Percentiles rank a stretch among this genome's conserved stretches.
phyloP scores from a whole-genome alignment of 2,329 filamentous ascomycete species.

The Penicillium thymicola region DNA sequence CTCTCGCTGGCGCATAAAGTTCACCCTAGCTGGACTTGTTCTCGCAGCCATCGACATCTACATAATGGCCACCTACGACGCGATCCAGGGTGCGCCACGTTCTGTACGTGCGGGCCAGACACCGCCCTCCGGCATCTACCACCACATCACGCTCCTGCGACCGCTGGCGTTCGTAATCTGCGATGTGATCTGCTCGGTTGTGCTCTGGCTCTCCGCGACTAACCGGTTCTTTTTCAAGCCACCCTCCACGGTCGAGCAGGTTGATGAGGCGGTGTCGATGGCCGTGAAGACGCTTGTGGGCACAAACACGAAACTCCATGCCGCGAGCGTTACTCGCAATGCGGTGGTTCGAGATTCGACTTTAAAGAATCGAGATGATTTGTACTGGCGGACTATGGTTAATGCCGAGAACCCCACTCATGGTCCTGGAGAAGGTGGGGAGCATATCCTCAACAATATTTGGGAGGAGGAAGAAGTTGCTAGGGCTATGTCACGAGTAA shows the following conservation, averaged over 20 bases:
- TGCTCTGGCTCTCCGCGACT: slow-evolving; percentile 74
- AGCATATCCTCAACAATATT: slow-evolving; percentile 40
- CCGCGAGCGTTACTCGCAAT: slow-evolving; percentile 74
- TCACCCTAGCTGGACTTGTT: slow-evolving; percentile 60
- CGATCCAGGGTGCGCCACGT: slow-evolving; percentile 53
- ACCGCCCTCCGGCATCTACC: slow-evolving; percentile 47
- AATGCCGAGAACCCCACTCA: slow-evolving; percentile 57
- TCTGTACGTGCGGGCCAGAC: slow-evolving; percentile 62
- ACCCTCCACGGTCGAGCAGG: slow-evolving; percentile 60
- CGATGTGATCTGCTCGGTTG: slow-evolving; percentile 60
- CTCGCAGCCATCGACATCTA: slow-evolving; percentile 66
- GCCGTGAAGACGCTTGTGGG: slow-evolving; percentile 56
- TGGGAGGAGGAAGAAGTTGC: slow-evolving; percentile 67
- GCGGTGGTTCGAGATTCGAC: slow-evolving; percentile 70
- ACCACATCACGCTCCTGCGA: slow-evolving; percentile 56
- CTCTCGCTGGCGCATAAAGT: slow-evolving; percentile 65
- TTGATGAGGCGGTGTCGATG: slow-evolving; percentile 53
- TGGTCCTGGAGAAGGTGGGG: slow-evolving; percentile 56
- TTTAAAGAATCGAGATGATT: slow-evolving; percentile 62
- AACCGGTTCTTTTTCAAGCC: slow-evolving; percentile 70
- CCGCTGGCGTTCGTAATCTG: slow-evolving; percentile 61
- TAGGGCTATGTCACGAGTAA: slow-evolving; percentile 67
- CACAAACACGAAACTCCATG: slow-evolving; percentile 65
- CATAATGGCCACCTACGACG: slow-evolving; percentile 61
- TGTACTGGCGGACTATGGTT: slow-evolving; percentile 65